Conservation (phyloP, 257 asterid species). For the Salvia hispanica region DNA sequence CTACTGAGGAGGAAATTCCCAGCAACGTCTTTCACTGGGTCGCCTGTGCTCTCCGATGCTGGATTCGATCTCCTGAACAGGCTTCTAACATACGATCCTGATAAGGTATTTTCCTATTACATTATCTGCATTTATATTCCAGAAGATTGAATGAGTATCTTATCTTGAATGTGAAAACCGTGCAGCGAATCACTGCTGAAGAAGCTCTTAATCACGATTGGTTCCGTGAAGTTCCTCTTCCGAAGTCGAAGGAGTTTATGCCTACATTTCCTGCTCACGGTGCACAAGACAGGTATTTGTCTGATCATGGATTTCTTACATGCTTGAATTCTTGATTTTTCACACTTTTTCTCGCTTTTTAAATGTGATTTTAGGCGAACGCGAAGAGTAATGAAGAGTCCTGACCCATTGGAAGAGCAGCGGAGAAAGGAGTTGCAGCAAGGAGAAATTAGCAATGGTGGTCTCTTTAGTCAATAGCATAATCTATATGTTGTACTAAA, state of each 20-base stretch:
- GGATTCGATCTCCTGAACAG: slow-evolving; percentile 83
- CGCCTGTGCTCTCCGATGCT: slow-evolving; percentile 80
- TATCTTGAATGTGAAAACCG: slow-evolving; percentile 10
- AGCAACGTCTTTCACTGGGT: slow-evolving; percentile 63
- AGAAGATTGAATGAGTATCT: background rate
- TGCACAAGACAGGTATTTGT: slow-evolving; percentile 74
- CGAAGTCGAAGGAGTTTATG: slow-evolving; percentile 83
- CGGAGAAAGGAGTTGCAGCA: slow-evolving; percentile 71
- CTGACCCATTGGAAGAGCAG: slow-evolving; percentile 83
- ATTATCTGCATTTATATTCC: background rate
- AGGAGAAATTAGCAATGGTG: slow-evolving; percentile 72
- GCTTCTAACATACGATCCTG: slow-evolving; percentile 81
- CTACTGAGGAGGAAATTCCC: slow-evolving; percentile 68
- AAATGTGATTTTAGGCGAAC: slow-evolving; percentile 47
- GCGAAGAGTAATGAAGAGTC: slow-evolving; percentile 69
- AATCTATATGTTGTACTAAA: background rate
- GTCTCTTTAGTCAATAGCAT: slow-evolving; percentile 74
- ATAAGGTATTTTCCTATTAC: slow-evolving; percentile 47
- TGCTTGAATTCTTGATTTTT: background rate
- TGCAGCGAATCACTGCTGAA: slow-evolving; percentile 74
- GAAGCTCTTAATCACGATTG: slow-evolving; percentile 79
- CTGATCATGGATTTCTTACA: background rate
- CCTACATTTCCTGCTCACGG: slow-evolving; percentile 86
- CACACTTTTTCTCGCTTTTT: background rate
- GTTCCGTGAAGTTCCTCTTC: slow-evolving; percentile 85